Evolutionary conservation across 306 rosid genomes (phyloP).

Genomic region (Quercus mongolica): DNA sequence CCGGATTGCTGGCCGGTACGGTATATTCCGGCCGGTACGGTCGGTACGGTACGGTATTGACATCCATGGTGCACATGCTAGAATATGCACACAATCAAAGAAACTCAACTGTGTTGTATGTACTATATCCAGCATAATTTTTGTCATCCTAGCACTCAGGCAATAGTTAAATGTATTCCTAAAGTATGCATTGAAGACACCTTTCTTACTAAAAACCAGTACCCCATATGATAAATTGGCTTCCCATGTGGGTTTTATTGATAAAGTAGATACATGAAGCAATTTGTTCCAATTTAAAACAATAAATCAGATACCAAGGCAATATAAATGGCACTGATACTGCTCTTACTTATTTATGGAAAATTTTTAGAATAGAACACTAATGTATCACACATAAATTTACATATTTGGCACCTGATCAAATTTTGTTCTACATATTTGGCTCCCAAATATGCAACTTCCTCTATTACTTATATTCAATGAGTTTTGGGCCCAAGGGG

Average conservation of each 20-base stretch:
- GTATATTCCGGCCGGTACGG: too few species aligned
- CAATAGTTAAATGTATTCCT: too few species aligned
- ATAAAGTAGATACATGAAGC: background rate
- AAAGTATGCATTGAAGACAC: background rate
- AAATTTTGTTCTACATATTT: background rate
- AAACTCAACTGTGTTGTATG: background rate
- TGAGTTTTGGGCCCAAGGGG: too few species aligned
- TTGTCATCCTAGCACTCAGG: too few species aligned
- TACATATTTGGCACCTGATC: background rate
- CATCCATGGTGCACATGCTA: too few species aligned
- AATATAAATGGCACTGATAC: background rate
- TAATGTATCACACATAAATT: background rate
- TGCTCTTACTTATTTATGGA: background rate
- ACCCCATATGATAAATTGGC: background rate
- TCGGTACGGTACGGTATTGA: too few species aligned
- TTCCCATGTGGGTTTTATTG: background rate
- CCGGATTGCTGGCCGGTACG: too few species aligned
- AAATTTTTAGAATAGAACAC: background rate
- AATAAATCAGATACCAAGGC: background rate
- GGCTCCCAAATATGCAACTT: background rate
- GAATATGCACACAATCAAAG: too few species aligned
- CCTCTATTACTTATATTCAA: too few species aligned
- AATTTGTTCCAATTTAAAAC: background rate
- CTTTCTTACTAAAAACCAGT: background rate
- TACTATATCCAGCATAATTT: background rate